phyloP scores from a whole-genome alignment of 768 basidiomycete genomes.

The Calocera cornea region DNA sequence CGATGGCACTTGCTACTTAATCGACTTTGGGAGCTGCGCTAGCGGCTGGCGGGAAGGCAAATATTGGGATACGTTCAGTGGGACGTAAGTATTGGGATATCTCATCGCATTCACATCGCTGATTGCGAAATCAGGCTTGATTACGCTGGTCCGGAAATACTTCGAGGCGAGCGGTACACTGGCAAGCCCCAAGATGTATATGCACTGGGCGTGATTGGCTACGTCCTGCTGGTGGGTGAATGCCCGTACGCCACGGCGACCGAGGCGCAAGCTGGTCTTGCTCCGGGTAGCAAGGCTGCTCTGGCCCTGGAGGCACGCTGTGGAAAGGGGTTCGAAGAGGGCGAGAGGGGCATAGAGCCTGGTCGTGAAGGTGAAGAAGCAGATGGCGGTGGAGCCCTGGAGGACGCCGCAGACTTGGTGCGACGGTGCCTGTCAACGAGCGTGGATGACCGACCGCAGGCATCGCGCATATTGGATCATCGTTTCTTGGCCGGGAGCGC shows the following conservation, averaged over 20 bases:
- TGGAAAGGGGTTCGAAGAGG: slow-evolving; percentile 48
- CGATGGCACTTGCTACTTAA: slow-evolving; percentile 72
- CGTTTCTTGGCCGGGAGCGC: slow-evolving; percentile 64
- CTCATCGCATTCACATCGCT: neutral
- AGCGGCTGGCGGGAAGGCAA: slow-evolving; percentile 59
- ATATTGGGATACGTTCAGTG: slow-evolving; percentile 77
- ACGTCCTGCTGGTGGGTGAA: slow-evolving; percentile 83
- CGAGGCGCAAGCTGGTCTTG: slow-evolving; percentile 76
- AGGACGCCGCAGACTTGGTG: slow-evolving; percentile 75
- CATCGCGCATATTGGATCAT: slow-evolving; percentile 65
- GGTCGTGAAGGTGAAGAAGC: slow-evolving; percentile 42
- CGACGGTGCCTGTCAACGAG: slow-evolving; percentile 74
- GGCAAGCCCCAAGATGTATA: slow-evolving; percentile 97
- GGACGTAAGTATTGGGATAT: slow-evolving; percentile 50
- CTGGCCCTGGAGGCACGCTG: slow-evolving; percentile 16
- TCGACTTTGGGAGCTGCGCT: slow-evolving; percentile 93
- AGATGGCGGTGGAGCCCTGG: slow-evolving; percentile 73
- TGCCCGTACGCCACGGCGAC: slow-evolving; percentile 84
- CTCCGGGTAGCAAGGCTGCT: slow-evolving; percentile 19
- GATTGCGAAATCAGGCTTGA: slow-evolving; percentile 43
- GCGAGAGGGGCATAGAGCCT: slow-evolving; percentile 40
- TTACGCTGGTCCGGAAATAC: slow-evolving; percentile 92
- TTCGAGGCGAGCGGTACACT: slow-evolving; percentile 85
- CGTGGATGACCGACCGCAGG: slow-evolving; percentile 64
- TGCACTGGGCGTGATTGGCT: slow-evolving; percentile 95